Evolutionary conservation across 2,329 filamentous ascomycete species (phyloP).

Genomic region (Cladosporium phlei): DNA sequence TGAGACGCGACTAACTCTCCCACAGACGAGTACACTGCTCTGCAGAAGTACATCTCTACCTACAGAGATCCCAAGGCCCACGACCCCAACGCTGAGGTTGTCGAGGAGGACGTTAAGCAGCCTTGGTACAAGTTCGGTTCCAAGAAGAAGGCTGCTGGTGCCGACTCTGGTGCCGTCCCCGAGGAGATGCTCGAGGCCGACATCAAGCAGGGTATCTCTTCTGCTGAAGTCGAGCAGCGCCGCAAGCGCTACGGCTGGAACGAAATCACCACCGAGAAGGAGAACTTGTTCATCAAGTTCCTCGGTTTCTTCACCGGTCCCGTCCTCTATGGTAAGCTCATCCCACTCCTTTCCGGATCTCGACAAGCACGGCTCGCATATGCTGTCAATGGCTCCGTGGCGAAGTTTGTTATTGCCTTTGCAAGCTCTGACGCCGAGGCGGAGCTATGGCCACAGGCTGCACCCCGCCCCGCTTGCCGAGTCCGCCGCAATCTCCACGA

Average conservation of each 20-base stretch:
- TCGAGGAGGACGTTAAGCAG: slow-evolving; percentile 36
- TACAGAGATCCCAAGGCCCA: slow-evolving; percentile 57
- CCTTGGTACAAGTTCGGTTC: slow-evolving; percentile 49
- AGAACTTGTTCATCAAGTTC: slow-evolving; percentile 71
- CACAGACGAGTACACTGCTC: slow-evolving; percentile 59
- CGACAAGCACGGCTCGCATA: slow-evolving; percentile 7
- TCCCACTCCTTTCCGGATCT: neutral
- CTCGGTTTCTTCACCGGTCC: slow-evolving; percentile 70
- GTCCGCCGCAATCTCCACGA: slow-evolving; percentile 24
- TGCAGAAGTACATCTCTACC: slow-evolving; percentile 64
- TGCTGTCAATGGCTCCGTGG: slow-evolving; percentile 5
- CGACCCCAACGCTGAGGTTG: slow-evolving; percentile 39
- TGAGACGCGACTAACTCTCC: slow-evolving; percentile 19
- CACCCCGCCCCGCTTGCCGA: slow-evolving; percentile 11
- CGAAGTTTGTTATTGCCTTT: slow-evolving; percentile 17
- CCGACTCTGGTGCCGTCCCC: slow-evolving; percentile 45
- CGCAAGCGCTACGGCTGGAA: slow-evolving; percentile 66
- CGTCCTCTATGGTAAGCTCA: slow-evolving; percentile 65
- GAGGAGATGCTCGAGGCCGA: slow-evolving; percentile 67
- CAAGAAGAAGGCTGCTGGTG: slow-evolving; percentile 27
- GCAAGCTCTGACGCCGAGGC: slow-evolving; percentile 18
- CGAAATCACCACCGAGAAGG: slow-evolving; percentile 68
- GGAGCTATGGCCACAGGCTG: slow-evolving; percentile 20
- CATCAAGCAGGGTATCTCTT: slow-evolving; percentile 59
- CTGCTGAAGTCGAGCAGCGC: slow-evolving; percentile 57